Evolutionary conservation across 2,329 filamentous ascomycete species (phyloP).

Genomic region (Chrysosporium keratinophilum): DNA sequence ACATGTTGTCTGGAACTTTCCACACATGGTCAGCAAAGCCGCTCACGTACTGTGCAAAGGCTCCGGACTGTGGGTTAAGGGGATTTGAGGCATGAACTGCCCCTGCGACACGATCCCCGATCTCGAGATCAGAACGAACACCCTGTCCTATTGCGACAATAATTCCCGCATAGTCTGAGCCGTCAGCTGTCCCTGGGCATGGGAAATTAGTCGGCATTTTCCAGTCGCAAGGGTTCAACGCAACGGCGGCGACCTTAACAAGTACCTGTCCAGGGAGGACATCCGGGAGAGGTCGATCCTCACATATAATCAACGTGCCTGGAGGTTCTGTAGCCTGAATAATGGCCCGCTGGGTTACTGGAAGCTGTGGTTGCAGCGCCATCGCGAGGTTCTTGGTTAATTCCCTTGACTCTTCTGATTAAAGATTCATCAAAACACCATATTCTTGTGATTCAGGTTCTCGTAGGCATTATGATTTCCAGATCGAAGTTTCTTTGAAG

Average conservation of each 20-base stretch:
- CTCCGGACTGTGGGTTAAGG: constrained; percentile 23
- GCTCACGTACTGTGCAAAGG: constrained; percentile 31
- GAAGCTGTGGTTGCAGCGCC: background rate
- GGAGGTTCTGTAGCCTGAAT: background rate
- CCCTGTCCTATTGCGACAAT: constrained; percentile 12
- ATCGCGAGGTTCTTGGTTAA: background rate
- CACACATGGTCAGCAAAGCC: constrained; percentile 24
- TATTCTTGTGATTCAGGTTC: no score
- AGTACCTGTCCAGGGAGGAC: constrained; percentile 11
- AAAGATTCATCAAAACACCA: no score
- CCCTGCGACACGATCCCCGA: constrained; percentile 31
- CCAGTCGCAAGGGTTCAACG: constrained; percentile 21
- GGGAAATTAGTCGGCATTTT: constrained; percentile 20
- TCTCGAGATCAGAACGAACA: background rate
- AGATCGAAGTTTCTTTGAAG: background rate
- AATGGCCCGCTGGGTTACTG: background rate
- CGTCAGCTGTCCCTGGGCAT: constrained; percentile 12
- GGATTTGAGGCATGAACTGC: constrained; percentile 25
- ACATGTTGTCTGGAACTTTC: constrained; percentile 25
- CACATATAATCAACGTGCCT: background rate
- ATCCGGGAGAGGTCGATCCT: constrained; percentile 3
- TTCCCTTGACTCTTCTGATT: background rate
- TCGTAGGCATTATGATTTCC: background rate
- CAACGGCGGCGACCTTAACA: constrained; percentile 17
- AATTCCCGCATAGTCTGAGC: constrained; percentile 16